These are phyloP conservation scores for Leucocoprinus sp. DNA, from an alignment of 768 basidiomycete genomes.

Conservation along the genomic window DNA sequence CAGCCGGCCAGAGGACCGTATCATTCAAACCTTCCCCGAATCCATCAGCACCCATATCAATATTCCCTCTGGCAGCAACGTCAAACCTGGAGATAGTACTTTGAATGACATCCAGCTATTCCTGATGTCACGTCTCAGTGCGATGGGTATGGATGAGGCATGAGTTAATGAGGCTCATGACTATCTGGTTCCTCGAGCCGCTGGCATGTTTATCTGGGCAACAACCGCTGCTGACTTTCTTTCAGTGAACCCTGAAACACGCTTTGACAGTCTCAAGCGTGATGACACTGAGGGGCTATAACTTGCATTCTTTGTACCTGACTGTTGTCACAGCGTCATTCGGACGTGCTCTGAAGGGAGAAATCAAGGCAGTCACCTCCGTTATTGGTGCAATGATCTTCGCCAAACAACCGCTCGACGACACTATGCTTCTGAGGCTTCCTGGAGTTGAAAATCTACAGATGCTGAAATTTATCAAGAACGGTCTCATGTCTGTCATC, in stretches of 20 bases:
- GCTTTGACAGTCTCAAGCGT: constrained; percentile 12
- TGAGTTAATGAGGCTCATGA: constrained; percentile 18
- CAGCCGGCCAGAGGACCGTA: constrained; percentile 16
- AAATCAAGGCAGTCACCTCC: constrained; percentile 10
- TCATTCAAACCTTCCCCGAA: constrained; percentile 8
- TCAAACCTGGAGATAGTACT: constrained; percentile 14
- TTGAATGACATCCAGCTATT: constrained; percentile 19
- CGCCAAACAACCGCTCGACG: constrained; percentile 17
- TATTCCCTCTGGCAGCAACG: too few species aligned
- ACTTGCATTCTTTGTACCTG: constrained; percentile 13
- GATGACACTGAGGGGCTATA: constrained; percentile 10
- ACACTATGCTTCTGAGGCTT: constrained; percentile 7
- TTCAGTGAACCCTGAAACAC: constrained; percentile 11
- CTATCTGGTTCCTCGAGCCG: constrained; percentile 18
- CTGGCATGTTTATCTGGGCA: constrained; percentile 24
- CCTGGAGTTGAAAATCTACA: not conserved
- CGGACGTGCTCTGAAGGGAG: not conserved
- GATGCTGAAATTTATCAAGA: constrained; percentile 15
- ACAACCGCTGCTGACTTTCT: constrained; percentile 17
- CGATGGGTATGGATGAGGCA: constrained; percentile 5
- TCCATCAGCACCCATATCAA: constrained; percentile 13
- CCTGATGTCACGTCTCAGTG: constrained; percentile 13
- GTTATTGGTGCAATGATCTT: constrained; percentile 17
- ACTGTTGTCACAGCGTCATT: not conserved
- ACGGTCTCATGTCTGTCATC: constrained; percentile 17